phyloP scores from a whole-genome alignment of 169 alveolate genomes.

The Eimeria necatrix region DNA sequence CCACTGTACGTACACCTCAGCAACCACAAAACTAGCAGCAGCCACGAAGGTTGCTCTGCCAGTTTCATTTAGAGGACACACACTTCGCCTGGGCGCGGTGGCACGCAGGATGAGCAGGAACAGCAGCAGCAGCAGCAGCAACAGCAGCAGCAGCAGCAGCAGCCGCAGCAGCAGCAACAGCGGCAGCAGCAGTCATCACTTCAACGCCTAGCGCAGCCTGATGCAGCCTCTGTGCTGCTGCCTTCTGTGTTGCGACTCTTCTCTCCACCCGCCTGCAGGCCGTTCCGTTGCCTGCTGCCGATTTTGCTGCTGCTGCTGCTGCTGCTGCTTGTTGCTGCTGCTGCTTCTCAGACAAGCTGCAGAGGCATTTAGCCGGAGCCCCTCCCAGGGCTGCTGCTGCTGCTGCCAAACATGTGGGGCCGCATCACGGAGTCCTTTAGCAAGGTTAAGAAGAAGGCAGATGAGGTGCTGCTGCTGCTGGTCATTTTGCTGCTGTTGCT shows the following conservation, averaged over 20 bases:
- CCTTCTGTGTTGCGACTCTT: background rate
- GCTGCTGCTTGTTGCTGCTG: background rate
- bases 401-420: slow-evolving; percentile 67
- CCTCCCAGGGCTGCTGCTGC: background rate
- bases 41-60: background rate
- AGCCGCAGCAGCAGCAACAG: background rate
- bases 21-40: slow-evolving; percentile 5
- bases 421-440: slow-evolving; percentile 60
- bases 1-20: background rate
- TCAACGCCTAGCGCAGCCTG: background rate
- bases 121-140: background rate
- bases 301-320: background rate
- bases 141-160: background rate
- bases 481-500: slow-evolving; percentile 1
- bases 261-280: background rate
- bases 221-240: background rate
- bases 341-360: background rate
- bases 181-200: background rate
- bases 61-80: background rate
- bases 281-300: slow-evolving; percentile 2
- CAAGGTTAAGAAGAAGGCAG: slow-evolving; percentile 76
- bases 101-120: background rate
- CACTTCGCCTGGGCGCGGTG: background rate
- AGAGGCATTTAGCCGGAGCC: background rate
- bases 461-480: slow-evolving; percentile 61